phyloP scores from a whole-genome alignment of 192 early-diverging fungal genomes.

The Haplosporangium gracile region DNA sequence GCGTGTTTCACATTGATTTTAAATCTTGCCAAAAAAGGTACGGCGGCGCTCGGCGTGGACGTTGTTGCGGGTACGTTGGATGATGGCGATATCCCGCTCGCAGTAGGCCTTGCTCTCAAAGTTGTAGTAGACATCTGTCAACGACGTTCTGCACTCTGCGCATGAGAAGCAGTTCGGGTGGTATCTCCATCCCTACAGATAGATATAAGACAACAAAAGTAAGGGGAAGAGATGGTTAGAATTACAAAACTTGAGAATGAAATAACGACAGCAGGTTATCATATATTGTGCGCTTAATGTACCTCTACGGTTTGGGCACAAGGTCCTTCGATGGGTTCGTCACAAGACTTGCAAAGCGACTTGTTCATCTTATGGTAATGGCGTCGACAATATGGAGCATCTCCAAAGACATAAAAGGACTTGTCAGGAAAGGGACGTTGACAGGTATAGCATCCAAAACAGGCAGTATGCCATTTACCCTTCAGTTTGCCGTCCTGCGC shows the following conservation, averaged over 20 bases:
- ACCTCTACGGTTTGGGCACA: slow-evolving; percentile 89
- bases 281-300: neutral
- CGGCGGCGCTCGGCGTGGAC: slow-evolving; percentile 66
- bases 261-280: no score
- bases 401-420: slow-evolving; percentile 88
- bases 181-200: slow-evolving; percentile 72
- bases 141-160: slow-evolving; percentile 62
- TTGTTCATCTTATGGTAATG: slow-evolving; percentile 91
- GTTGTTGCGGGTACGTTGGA: slow-evolving; percentile 67
- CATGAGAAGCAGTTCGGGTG: slow-evolving; percentile 92
- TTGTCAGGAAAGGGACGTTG: slow-evolving; percentile 77
- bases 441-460: slow-evolving; percentile 81
- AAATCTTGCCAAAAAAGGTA: slow-evolving; percentile 64
- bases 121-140: slow-evolving; percentile 79
- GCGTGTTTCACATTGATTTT: slow-evolving; percentile 1
- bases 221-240: neutral
- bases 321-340: slow-evolving; percentile 88
- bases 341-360: slow-evolving; percentile 83
- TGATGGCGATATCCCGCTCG: slow-evolving; percentile 73
- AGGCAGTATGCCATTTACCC: slow-evolving; percentile 78
- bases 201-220: neutral
- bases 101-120: slow-evolving; percentile 75
- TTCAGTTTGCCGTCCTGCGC: slow-evolving; percentile 76
- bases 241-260: neutral
- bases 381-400: slow-evolving; percentile 84